Conservation (phyloP, 306 rosid species). For the Trifolium subterraneum region DNA sequence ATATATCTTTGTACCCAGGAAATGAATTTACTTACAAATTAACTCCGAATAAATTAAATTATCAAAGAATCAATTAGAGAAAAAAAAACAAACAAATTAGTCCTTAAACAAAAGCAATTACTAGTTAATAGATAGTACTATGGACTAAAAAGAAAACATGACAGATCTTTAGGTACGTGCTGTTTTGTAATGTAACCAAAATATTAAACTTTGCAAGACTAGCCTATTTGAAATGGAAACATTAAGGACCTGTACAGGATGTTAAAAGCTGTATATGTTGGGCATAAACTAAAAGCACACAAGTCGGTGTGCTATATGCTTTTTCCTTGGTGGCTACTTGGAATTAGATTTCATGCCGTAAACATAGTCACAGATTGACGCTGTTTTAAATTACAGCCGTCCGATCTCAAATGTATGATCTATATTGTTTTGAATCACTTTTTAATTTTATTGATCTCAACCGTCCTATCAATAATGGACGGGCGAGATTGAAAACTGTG, state of each 20-base stretch:
- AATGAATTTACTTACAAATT: background rate
- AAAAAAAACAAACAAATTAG: too few relatives aligned
- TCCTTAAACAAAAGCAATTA: background rate
- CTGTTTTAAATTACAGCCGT: too few relatives aligned
- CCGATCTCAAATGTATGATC: too few relatives aligned
- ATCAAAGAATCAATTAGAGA: background rate
- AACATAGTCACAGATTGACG: too few relatives aligned
- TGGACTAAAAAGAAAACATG: constrained; percentile 30
- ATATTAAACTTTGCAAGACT: constrained; percentile 24
- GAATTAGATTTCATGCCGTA: too few relatives aligned
- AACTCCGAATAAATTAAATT: background rate
- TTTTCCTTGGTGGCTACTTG: constrained; percentile 18
- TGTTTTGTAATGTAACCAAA: constrained; percentile 31
- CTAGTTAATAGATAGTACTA: background rate
- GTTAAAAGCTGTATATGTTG: constrained; percentile 42
- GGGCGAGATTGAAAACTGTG: too few relatives aligned
- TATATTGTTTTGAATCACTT: too few relatives aligned
- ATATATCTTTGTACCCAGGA: too few relatives aligned
- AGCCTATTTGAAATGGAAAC: constrained; percentile 40
- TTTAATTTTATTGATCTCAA: too few relatives aligned
- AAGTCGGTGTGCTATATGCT: constrained; percentile 56
- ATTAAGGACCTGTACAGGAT: constrained; percentile 46
- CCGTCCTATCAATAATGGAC: too few relatives aligned
- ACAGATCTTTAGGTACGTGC: constrained; percentile 33
- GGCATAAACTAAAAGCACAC: constrained; percentile 27